Evolutionary conservation across 805 yeast genomes (phyloP).

Genomic region (Candida piceae): DNA sequence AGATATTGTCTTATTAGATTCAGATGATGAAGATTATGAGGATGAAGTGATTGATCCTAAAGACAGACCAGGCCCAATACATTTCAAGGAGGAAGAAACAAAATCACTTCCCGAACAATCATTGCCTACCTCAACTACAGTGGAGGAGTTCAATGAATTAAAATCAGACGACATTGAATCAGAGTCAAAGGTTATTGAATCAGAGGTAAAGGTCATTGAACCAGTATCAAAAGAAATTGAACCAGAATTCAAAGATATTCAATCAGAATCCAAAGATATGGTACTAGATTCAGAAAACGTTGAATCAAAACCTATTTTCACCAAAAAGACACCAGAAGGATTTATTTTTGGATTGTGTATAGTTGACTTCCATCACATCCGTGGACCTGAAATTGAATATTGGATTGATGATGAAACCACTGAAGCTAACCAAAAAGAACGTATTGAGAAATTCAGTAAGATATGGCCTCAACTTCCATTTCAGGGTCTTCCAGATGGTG

Average conservation of each 20-base stretch:
- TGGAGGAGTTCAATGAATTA: no score
- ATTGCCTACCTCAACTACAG: no score
- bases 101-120: no score
- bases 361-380: slow-evolving; percentile 84
- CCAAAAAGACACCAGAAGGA: slow-evolving; percentile 2
- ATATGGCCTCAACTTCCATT: slow-evolving; percentile 88
- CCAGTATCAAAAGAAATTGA: no score
- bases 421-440: slow-evolving; percentile 29
- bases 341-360: slow-evolving; percentile 78
- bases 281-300: no score
- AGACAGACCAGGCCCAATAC: neutral
- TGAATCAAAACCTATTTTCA: neutral
- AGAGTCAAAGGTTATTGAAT: no score
- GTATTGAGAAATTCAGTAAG: slow-evolving; percentile 28
- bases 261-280: no score
- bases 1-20: slow-evolving; percentile 3
- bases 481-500: slow-evolving; percentile 94
- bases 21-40: neutral
- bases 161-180: no score
- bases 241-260: no score
- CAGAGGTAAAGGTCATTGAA: no score
- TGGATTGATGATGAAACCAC: slow-evolving; percentile 52
- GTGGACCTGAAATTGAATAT: slow-evolving; percentile 95
- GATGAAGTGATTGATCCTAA: neutral
- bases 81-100: no score